Evolutionary conservation across 2,329 filamentous ascomycete species (phyloP).

Genomic region (Penicillium sclerotiorum): DNA sequence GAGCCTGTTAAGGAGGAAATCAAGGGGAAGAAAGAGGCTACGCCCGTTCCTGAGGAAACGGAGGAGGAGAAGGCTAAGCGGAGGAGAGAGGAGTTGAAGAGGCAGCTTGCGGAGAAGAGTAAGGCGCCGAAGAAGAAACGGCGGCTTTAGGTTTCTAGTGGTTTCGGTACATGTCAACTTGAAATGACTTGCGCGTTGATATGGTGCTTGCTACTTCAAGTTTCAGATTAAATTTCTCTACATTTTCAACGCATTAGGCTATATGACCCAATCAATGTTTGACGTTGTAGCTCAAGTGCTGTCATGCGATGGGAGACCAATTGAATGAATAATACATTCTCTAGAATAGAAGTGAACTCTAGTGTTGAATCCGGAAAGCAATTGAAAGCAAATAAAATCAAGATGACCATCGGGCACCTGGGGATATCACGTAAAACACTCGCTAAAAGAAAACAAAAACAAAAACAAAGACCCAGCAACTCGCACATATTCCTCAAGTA

Average conservation of each 20-base stretch:
- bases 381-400: neutral
- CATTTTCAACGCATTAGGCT: neutral
- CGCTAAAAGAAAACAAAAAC: neutral
- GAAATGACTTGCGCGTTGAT: too few relatives aligned
- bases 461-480: neutral
- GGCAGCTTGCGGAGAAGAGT: constrained; percentile 53
- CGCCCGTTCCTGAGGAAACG: constrained; percentile 26
- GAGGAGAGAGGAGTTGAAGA: constrained; percentile 60
- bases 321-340: too few relatives aligned
- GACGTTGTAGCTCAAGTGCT: too few relatives aligned
- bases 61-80: constrained; percentile 57
- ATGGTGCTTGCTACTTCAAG: too few relatives aligned
- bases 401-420: too few relatives aligned
- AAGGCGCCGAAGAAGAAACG: constrained; percentile 62
- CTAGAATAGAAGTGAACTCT: too few relatives aligned
- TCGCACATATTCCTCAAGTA: neutral
- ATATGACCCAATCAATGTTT: too few relatives aligned
- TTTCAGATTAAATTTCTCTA: too few relatives aligned
- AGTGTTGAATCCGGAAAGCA: neutral
- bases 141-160: constrained; percentile 48
- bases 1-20: too few relatives aligned
- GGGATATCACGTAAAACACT: constrained; percentile 8
- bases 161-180: too few relatives aligned
- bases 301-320: too few relatives aligned
- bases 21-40: too few relatives aligned